A percentile compares a stretch with the other conserved stretches of the same genome.
phyloP scores from a whole-genome alignment of 257 asterid genomes.

The Mitragyna speciosa region DNA sequence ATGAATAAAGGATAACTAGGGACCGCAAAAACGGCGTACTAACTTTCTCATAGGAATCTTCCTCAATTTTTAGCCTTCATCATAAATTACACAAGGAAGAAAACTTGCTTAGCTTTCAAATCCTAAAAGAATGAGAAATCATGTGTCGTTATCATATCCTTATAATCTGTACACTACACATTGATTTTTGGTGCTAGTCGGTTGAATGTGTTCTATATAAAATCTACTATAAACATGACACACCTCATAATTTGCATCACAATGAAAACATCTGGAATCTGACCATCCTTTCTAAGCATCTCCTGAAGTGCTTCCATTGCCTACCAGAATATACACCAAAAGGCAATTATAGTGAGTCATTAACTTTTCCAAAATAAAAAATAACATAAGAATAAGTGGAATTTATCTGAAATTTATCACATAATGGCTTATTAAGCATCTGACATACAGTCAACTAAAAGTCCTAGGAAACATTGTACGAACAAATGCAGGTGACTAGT shows the following conservation, averaged over 20 bases:
- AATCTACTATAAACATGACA: conserved; percentile 4
- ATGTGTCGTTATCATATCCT: background rate
- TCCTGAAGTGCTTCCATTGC: conserved; percentile 69
- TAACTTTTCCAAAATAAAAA: background rate
- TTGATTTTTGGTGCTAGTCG: background rate
- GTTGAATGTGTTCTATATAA: no score
- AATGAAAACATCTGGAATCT: conserved; percentile 66
- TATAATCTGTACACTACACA: background rate
- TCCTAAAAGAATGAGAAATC: background rate
- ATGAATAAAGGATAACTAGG: background rate
- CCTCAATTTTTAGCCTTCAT: background rate
- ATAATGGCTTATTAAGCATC: background rate
- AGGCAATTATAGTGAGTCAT: conserved; percentile 19
- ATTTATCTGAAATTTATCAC: background rate
- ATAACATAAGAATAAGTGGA: background rate
- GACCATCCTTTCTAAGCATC: conserved; percentile 74
- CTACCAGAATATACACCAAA: conserved; percentile 47
- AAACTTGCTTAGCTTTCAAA: background rate
- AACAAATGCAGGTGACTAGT: background rate
- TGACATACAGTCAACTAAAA: background rate
- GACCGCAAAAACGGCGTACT: background rate
- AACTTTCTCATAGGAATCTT: background rate
- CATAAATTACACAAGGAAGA: background rate
- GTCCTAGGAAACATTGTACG: background rate
- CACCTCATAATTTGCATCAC: conserved; percentile 82